Percentiles rank a stretch among this genome's conserved stretches.
These are phyloP conservation scores for Tuctoria greenei DNA, from an alignment of 176 grass and related monocot species.

Conservation along the genomic window DNA sequence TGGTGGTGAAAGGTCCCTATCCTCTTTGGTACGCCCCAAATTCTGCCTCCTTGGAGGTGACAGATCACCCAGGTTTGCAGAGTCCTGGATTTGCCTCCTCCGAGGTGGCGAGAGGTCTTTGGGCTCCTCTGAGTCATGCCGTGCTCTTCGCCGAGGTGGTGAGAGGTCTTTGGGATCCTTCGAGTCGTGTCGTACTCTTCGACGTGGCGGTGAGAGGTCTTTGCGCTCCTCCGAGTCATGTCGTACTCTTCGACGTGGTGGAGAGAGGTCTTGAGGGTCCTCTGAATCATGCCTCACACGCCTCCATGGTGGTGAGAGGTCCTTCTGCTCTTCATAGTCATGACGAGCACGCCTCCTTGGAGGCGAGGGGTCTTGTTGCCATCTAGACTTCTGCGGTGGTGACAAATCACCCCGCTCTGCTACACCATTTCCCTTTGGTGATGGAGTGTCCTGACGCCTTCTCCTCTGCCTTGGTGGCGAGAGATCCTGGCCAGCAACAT, in stretches of 20 bases:
- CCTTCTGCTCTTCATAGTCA: slow-evolving; percentile 27
- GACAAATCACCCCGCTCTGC: slow-evolving; percentile 40
- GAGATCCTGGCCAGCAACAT: slow-evolving; percentile 18
- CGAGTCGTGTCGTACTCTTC: background rate
- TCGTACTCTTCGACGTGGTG: background rate
- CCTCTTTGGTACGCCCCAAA: background rate
- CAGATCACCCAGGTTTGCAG: slow-evolving; percentile 33
- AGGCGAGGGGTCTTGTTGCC: slow-evolving; percentile 16
- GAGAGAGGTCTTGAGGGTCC: slow-evolving; percentile 32
- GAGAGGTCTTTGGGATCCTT: slow-evolving; percentile 36
- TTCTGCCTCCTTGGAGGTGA: slow-evolving; percentile 44
- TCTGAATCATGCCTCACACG: slow-evolving; percentile 36
- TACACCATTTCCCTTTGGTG: slow-evolving; percentile 30
- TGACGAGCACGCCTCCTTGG: slow-evolving; percentile 24
- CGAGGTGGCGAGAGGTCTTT: slow-evolving; percentile 50
- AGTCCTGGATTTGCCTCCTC: slow-evolving; percentile 6
- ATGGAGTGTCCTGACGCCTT: slow-evolving; percentile 36
- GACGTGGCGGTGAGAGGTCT: slow-evolving; percentile 44
- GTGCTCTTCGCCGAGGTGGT: slow-evolving; percentile 11
- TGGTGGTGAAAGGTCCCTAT: slow-evolving; percentile 43
- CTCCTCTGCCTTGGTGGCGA: slow-evolving; percentile 48
- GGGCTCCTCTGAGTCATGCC: slow-evolving; percentile 25
- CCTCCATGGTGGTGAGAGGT: slow-evolving; percentile 33
- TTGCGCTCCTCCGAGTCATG: slow-evolving; percentile 31
- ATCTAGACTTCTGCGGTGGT: slow-evolving; percentile 37